These are phyloP conservation scores for Tylopilus sp. DNA, from an alignment of 768 basidiomycete species.

Conservation along the genomic window DNA sequence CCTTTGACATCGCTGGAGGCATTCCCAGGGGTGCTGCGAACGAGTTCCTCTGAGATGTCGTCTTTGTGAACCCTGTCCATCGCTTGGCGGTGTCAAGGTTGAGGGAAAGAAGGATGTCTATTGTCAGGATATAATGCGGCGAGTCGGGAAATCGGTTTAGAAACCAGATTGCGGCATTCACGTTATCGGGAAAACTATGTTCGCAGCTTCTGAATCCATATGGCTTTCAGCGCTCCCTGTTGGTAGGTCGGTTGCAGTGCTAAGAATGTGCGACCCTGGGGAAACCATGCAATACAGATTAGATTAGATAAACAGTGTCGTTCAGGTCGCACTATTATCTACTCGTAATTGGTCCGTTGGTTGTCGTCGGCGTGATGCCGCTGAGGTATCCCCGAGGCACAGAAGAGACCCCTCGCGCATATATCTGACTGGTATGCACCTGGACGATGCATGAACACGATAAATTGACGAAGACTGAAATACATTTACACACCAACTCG, in stretches of 20 bases:
- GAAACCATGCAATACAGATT: constrained; percentile 1
- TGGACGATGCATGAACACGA: constrained; percentile 27
- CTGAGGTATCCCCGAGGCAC: constrained; percentile 58
- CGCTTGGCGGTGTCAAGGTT: background rate
- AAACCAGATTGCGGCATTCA: background rate
- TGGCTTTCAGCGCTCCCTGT: background rate
- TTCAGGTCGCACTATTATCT: constrained; percentile 12
- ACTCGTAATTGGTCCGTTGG: constrained; percentile 9
- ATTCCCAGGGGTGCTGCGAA: constrained; percentile 16
- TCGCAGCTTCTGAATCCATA: background rate
- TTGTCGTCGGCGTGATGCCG: constrained; percentile 12
- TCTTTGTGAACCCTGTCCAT: background rate
- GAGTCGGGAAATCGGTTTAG: background rate
- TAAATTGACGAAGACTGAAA: background rate
- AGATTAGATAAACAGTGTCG: constrained; percentile 7
- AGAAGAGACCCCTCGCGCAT: constrained; percentile 87
- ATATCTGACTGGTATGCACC: constrained; percentile 81
- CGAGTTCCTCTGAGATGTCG: background rate
- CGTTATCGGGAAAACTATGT: background rate
- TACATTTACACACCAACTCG: constrained; percentile 66
- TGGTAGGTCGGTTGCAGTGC: constrained; percentile 3
- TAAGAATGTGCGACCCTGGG: background rate
- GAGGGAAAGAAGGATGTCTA: background rate
- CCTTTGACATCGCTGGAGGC: constrained; percentile 20
- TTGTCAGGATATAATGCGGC: background rate